Percentiles rank a stretch among this genome's conserved stretches.
phyloP scores from a whole-genome alignment of 116 monocot species.

The Iris pallida region DNA sequence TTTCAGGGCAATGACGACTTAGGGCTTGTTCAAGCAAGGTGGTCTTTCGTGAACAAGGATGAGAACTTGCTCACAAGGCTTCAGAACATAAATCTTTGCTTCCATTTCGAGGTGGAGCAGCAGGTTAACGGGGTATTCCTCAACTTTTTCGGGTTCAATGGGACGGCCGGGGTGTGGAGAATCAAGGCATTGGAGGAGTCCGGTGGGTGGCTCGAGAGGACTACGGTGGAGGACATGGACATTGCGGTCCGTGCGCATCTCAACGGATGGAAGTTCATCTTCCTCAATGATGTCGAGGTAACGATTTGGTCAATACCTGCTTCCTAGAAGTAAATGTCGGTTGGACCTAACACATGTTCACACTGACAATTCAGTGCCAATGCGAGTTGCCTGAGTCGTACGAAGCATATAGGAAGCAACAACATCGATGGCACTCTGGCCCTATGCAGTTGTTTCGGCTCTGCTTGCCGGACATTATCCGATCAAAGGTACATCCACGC shows the following conservation, averaged over 20 bases:
- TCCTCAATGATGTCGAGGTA: conserved; percentile 95
- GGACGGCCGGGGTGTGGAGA: conserved; percentile 96
- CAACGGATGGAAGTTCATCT: conserved; percentile 90
- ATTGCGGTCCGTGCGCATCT: conserved; percentile 53
- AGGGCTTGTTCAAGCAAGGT: conserved; percentile 83
- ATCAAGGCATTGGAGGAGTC: conserved; percentile 91
- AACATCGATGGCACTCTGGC: conserved; percentile 94
- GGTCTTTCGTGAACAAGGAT: conserved; percentile 95
- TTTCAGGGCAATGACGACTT: conserved; percentile 74
- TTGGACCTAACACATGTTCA: neutral
- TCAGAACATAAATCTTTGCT: conserved; percentile 95
- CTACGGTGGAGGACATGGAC: conserved; percentile 36
- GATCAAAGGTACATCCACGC: conserved; percentile 54
- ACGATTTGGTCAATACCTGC: too few relatives aligned
- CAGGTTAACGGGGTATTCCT: conserved; percentile 87
- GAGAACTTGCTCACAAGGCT: conserved; percentile 86
- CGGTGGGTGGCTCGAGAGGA: conserved; percentile 91
- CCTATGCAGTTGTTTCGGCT: conserved; percentile 93
- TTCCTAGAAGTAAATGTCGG: neutral
- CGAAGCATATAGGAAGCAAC: conserved; percentile 91
- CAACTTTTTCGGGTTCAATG: conserved; percentile 96
- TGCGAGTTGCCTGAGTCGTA: conserved; percentile 91
- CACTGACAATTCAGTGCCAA: conserved; percentile 45
- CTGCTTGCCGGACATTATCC: conserved; percentile 68
- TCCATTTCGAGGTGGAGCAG: conserved; percentile 98